Percentiles rank a stretch among this genome's conserved stretches.
These are phyloP conservation scores for Fibroporia radiculosa DNA, from an alignment of 768 basidiomycete species.

Conservation along the genomic window DNA sequence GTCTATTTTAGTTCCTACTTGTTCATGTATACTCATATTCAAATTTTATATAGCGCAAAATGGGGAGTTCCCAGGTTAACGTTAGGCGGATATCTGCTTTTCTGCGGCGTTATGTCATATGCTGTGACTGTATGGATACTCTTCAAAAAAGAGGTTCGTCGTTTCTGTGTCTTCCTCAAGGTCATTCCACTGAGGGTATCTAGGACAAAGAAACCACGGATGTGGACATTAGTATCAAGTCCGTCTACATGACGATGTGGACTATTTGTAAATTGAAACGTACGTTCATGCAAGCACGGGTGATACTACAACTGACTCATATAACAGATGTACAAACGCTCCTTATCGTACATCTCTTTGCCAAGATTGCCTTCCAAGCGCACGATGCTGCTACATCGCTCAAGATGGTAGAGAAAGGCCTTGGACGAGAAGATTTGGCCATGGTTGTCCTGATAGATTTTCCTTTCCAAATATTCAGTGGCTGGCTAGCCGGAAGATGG, in stretches of 20 bases:
- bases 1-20: conserved; percentile 16
- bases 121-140: conserved; percentile 85
- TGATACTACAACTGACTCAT: background rate
- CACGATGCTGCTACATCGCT: conserved; percentile 87
- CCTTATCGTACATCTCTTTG: conserved; percentile 78
- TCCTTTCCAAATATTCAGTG: conserved; percentile 92
- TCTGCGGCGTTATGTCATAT: conserved; percentile 80
- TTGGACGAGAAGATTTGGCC: conserved; percentile 94
- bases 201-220: conserved; percentile 71
- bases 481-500: conserved; percentile 93
- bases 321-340: conserved; percentile 81
- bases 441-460: conserved; percentile 94
- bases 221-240: conserved; percentile 83
- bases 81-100: conserved; percentile 73
- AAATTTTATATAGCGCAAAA: conserved; percentile 40
- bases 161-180: background rate
- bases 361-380: conserved; percentile 91
- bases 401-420: conserved; percentile 95
- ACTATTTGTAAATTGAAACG: conserved; percentile 85
- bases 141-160: conserved; percentile 80
- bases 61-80: conserved; percentile 73
- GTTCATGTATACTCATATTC: background rate
- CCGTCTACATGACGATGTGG: conserved; percentile 94
- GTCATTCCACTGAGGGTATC: background rate
- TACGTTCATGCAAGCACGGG: conserved; percentile 31